A percentile compares a stretch with the other conserved stretches of the same genome.
Evolutionary conservation across 257 asterid species (phyloP).

Genomic region (Cynanchum wilfordii): DNA sequence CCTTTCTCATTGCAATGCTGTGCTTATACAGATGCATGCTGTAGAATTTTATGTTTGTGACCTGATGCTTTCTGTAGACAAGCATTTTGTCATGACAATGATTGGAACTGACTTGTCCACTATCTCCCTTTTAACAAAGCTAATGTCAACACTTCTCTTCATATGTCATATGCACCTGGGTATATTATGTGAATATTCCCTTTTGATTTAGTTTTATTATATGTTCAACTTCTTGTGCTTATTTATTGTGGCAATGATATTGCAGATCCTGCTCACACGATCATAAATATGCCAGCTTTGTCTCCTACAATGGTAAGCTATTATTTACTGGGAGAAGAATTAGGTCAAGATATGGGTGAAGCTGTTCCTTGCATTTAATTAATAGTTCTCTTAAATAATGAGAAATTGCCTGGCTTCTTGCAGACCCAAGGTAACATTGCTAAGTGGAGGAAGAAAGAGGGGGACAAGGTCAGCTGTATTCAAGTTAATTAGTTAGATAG

Average conservation of each 20-base stretch:
- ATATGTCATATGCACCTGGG: neutral
- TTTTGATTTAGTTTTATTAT: neutral
- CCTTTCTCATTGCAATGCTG: neutral
- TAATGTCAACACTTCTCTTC: neutral
- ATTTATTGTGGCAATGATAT: constrained; percentile 19
- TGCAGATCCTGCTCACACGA: constrained; percentile 71
- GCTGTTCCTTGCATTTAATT: neutral
- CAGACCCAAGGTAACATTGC: constrained; percentile 96
- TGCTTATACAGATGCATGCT: neutral
- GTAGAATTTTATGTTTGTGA: neutral
- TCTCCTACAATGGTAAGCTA: constrained; percentile 96
- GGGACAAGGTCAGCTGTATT: constrained; percentile 78
- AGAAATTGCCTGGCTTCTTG: constrained; percentile 27
- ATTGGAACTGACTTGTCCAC: constrained; percentile 2
- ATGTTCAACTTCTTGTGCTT: neutral
- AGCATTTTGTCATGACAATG: neutral
- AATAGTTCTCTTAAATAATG: neutral
- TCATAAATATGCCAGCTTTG: constrained; percentile 90
- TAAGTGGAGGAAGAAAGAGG: constrained; percentile 90
- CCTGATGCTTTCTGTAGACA: neutral
- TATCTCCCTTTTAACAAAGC: neutral
- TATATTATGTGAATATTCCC: neutral
- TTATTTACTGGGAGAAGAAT: constrained; percentile 5
- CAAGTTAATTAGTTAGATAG: constrained; percentile 11
- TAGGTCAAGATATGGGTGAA: neutral